Evolutionary conservation across 148 eudicot species (phyloP).

Genomic region (Bassia scoparia): DNA sequence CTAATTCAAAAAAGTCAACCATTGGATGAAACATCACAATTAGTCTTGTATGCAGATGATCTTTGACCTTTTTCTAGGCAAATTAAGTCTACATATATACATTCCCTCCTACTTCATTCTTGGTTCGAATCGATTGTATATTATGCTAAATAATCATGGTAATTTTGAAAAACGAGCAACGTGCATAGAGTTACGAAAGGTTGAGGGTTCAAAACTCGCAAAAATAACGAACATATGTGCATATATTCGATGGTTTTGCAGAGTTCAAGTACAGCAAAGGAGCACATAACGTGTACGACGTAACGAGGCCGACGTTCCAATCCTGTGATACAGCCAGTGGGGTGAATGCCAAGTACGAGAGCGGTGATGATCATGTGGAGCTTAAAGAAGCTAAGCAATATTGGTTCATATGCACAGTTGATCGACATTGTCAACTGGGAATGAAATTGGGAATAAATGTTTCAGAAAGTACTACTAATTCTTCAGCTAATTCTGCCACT

Average conservation of each 20-base stretch:
- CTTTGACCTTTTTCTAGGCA: neutral
- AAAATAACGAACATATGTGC: neutral
- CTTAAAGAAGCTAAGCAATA: constrained; percentile 38
- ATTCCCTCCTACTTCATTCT: too few relatives aligned
- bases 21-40: too few relatives aligned
- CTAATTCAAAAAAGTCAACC: constrained; percentile 21
- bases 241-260: constrained; percentile 14
- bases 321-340: constrained; percentile 38
- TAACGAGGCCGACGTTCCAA: constrained; percentile 32
- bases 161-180: too few relatives aligned
- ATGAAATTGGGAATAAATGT: constrained; percentile 38
- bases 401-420: constrained; percentile 43
- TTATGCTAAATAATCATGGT: too few relatives aligned
- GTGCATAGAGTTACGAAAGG: too few relatives aligned
- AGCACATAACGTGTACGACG: constrained; percentile 44
- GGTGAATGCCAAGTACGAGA: constrained; percentile 32
- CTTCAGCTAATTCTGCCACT: neutral
- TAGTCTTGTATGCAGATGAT: too few relatives aligned
- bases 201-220: too few relatives aligned
- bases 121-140: too few relatives aligned
- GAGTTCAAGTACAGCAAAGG: constrained; percentile 35
- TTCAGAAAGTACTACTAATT: constrained; percentile 8
- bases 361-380: constrained; percentile 41
- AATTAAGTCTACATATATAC: neutral
- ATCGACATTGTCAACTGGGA: constrained; percentile 39